These are phyloP conservation scores for Mariannaea sp. DNA, from an alignment of 2,329 filamentous ascomycete species.

Conservation along the genomic window DNA sequence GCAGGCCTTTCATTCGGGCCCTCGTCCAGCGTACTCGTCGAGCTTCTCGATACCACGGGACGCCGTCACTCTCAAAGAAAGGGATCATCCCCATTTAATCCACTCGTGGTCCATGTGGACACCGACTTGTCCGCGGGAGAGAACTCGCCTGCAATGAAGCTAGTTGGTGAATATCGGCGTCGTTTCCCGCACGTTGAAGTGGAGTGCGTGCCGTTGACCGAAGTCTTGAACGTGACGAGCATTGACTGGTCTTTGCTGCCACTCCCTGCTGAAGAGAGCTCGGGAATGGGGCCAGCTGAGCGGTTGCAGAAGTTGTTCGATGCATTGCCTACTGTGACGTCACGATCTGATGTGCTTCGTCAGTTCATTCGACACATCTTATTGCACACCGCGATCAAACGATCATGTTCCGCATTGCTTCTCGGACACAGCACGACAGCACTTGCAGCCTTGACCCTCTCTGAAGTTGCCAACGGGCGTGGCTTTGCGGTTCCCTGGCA, in stretches of 20 bases:
- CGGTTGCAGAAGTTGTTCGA: constrained; percentile 61
- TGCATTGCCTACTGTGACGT: constrained; percentile 72
- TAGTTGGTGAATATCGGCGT: constrained; percentile 59
- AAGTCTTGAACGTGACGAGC: constrained; percentile 57
- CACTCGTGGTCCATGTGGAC: constrained; percentile 64
- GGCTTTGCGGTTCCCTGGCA: constrained; percentile 84
- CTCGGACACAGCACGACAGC: constrained; percentile 87
- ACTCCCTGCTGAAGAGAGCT: constrained; percentile 15
- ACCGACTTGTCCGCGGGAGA: constrained; percentile 42
- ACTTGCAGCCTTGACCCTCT: constrained; percentile 82
- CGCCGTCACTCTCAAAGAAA: constrained; percentile 67
- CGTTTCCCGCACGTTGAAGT: constrained; percentile 71
- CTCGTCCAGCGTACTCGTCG: constrained; percentile 77
- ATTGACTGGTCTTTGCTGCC: constrained; percentile 60
- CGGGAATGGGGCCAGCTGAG: constrained; percentile 39
- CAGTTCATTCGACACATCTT: constrained; percentile 76
- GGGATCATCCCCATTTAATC: constrained; percentile 68
- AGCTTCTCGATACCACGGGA: constrained; percentile 74
- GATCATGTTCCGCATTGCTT: constrained; percentile 71
- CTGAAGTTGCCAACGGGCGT: constrained; percentile 88
- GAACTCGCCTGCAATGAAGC: constrained; percentile 44
- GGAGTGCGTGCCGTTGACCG: constrained; percentile 65
- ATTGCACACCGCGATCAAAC: constrained; percentile 63
- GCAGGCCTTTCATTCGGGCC: constrained; percentile 83
- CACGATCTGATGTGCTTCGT: constrained; percentile 72